Evolutionary conservation across 2,329 filamentous ascomycete genomes (phyloP).

Genomic region (Paraphaeosphaeria minitans): DNA sequence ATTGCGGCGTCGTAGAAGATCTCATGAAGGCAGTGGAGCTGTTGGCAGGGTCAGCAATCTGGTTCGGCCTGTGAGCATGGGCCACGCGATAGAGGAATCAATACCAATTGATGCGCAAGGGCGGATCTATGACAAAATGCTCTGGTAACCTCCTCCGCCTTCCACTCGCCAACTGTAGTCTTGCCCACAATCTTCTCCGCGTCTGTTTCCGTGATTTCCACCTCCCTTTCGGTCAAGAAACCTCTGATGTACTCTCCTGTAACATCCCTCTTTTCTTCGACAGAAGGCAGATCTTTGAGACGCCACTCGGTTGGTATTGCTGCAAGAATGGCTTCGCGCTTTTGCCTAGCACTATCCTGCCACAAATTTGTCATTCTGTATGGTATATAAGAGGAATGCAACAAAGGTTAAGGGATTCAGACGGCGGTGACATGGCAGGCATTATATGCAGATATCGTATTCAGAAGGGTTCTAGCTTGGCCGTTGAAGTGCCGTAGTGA

Average conservation of each 20-base stretch:
- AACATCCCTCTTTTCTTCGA: slow-evolving; percentile 56
- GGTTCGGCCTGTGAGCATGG: not conserved
- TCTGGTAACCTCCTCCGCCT: slow-evolving; percentile 59
- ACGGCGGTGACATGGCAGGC: not conserved
- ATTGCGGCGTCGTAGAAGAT: slow-evolving; percentile 56
- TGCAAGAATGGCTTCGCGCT: slow-evolving; percentile 59
- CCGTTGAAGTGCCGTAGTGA: not conserved
- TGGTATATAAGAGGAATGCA: not conserved
- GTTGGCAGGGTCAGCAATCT: not conserved
- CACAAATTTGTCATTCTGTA: slow-evolving; percentile 47
- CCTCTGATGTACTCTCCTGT: slow-evolving; percentile 59
- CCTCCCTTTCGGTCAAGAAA: slow-evolving; percentile 58
- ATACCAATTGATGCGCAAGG: slow-evolving; percentile 56
- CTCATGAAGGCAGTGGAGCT: slow-evolving; percentile 51
- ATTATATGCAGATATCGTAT: too few species aligned
- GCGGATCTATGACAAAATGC: slow-evolving; percentile 63
- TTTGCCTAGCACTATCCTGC: slow-evolving; percentile 57
- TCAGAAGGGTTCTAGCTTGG: too few species aligned
- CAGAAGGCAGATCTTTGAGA: slow-evolving; percentile 54
- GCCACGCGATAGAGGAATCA: not conserved
- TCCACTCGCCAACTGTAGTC: slow-evolving; percentile 61
- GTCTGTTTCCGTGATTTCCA: slow-evolving; percentile 66
- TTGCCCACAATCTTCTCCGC: slow-evolving; percentile 61
- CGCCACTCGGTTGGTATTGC: slow-evolving; percentile 64
- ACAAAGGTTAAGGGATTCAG: not conserved